These are phyloP conservation scores for Syzygium aqueum DNA, from an alignment of 345 rosid genomes.

Conservation along the genomic window DNA sequence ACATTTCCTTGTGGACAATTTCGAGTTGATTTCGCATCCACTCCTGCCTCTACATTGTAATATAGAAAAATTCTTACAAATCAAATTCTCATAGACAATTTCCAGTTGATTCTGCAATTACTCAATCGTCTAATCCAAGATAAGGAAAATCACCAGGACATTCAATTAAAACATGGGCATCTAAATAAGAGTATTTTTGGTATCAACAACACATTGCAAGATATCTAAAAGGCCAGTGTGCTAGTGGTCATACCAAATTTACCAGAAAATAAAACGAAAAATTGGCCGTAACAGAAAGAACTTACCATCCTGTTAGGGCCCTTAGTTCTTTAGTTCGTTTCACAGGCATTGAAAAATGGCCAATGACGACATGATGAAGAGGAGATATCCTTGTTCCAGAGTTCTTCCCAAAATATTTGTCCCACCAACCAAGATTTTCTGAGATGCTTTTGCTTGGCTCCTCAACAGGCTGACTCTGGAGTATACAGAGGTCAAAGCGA, in stretches of 20 bases:
- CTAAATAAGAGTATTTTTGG: not conserved
- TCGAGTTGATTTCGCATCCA: too few relatives aligned
- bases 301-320: slow-evolving; percentile 85
- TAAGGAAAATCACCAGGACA: not conserved
- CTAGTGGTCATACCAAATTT: not conserved
- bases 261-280: not conserved
- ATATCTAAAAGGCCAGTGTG: not conserved
- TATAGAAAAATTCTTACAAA: not conserved
- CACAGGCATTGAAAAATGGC: slow-evolving; percentile 51
- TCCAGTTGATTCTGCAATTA: not conserved
- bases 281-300: slow-evolving; percentile 2
- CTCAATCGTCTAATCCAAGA: not conserved
- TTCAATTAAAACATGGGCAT: not conserved
- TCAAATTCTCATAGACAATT: not conserved
- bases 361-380: slow-evolving; percentile 32
- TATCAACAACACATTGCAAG: not conserved
- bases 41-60: not conserved
- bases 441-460: slow-evolving; percentile 21
- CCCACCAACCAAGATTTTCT: slow-evolving; percentile 59
- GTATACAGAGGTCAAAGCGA: slow-evolving; percentile 70
- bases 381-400: slow-evolving; percentile 22
- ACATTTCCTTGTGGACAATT: not conserved
- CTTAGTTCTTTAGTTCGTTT: slow-evolving; percentile 81
- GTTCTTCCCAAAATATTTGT: slow-evolving; percentile 31
- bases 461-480: slow-evolving; percentile 35